Evolutionary conservation across 495 filamentous ascomycete species (phyloP).

Genomic region (Pyrenopolyporus hunteri): DNA sequence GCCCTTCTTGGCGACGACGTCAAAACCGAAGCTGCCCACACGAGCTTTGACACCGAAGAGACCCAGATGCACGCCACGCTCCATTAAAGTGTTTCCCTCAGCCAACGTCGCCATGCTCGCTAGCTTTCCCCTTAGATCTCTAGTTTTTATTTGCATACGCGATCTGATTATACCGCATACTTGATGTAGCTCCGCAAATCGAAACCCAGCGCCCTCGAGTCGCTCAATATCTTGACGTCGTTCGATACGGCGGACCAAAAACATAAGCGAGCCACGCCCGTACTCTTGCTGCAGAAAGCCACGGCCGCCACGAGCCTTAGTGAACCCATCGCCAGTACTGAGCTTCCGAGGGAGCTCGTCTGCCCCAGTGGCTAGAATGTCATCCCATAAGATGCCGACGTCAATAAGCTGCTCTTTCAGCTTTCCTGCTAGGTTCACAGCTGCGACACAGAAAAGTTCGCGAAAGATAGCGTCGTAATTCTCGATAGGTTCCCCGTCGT

Average conservation of each 20-base stretch:
- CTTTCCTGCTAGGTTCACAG: constrained; percentile 70
- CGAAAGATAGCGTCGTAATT: constrained; percentile 80
- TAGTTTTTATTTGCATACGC: constrained; percentile 71
- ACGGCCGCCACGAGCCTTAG: constrained; percentile 8
- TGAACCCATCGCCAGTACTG: constrained; percentile 4
- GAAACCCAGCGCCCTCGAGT: constrained; percentile 74
- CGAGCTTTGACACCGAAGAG: constrained; percentile 76
- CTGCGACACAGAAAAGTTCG: constrained; percentile 85
- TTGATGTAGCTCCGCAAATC: constrained; percentile 73
- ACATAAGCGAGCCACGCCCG: constrained; percentile 77
- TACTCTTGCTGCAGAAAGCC: constrained; percentile 41
- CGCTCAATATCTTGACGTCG: constrained; percentile 59
- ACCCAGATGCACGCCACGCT: constrained; percentile 74
- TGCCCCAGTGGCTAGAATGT: constrained; percentile 70
- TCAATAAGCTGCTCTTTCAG: constrained; percentile 66
- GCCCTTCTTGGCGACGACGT: constrained; percentile 72
- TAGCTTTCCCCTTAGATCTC: constrained; percentile 61
- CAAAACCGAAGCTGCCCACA: constrained; percentile 67
- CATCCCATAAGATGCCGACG: constrained; percentile 78
- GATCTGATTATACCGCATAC: constrained; percentile 70
- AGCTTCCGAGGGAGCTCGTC: constrained; percentile 13
- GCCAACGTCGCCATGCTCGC: constrained; percentile 66
- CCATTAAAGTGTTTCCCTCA: constrained; percentile 55
- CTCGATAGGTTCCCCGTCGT: constrained; percentile 56
- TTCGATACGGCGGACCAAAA: constrained; percentile 73